A percentile compares a stretch with the other conserved stretches of the same genome.
Conservation (phyloP, 805 yeast species). For the Isabelozyma gotoi region DNA sequence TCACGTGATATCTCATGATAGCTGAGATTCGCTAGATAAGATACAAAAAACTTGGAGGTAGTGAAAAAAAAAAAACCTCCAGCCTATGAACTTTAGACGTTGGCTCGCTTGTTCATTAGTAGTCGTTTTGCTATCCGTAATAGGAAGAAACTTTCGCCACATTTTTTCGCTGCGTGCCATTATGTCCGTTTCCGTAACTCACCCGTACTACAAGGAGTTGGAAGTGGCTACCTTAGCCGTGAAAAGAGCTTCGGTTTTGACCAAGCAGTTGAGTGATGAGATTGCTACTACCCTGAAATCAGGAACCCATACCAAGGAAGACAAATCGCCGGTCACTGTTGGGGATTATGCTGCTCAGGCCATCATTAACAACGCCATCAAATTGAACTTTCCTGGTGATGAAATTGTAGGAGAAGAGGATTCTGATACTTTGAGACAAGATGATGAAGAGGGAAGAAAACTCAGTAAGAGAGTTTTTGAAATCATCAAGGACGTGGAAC, state of each 20-base stretch:
- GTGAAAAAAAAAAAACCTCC: background rate
- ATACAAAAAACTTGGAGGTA: background rate
- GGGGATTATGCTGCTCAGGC: constrained; percentile 98
- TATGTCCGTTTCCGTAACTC: constrained; percentile 6
- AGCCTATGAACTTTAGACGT: background rate
- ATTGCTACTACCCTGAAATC: constrained; percentile 46
- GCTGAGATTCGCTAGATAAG: too few relatives aligned
- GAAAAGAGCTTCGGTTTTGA: constrained; percentile 77
- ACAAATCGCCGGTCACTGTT: constrained; percentile 91
- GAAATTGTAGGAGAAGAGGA: constrained; percentile 94
- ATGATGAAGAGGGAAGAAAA: constrained; percentile 38
- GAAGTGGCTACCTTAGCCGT: constrained; percentile 87
- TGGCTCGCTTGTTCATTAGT: background rate
- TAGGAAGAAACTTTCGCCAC: background rate
- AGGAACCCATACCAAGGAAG: constrained; percentile 72
- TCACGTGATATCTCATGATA: too few relatives aligned
- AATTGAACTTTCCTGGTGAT: constrained; percentile 77
- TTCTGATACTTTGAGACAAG: constrained; percentile 57
- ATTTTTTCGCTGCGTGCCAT: too few relatives aligned
- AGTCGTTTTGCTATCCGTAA: background rate
- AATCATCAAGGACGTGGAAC: constrained; percentile 57
- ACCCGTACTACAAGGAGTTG: constrained; percentile 61
- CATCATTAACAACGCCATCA: constrained; percentile 79
- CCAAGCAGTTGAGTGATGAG: constrained; percentile 63
- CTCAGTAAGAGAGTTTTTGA: constrained; percentile 57